Evolutionary conservation across 352 stramenopile genomes (phyloP).

Genomic region (Ochromonadaceae sp.): DNA sequence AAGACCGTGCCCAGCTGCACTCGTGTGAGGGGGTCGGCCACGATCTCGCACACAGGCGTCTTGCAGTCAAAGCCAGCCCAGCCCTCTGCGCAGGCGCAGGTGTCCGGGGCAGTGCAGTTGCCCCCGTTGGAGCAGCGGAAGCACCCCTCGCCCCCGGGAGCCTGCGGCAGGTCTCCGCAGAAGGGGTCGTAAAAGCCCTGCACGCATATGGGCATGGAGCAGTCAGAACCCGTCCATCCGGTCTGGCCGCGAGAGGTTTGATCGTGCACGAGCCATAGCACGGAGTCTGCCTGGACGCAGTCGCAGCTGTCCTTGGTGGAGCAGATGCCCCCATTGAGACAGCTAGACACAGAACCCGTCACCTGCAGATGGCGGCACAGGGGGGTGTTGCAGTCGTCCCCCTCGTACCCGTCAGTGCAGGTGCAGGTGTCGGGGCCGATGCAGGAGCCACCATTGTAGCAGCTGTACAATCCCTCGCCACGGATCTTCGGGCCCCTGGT

Average conservation of each 20-base stretch:
- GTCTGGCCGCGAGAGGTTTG: slow-evolving; percentile 49
- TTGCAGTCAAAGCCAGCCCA: slow-evolving; percentile 86
- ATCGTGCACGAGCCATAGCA: slow-evolving; percentile 52
- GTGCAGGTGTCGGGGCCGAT: slow-evolving; percentile 71
- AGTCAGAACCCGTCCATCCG: slow-evolving; percentile 77
- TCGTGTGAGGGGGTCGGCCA: slow-evolving; percentile 42
- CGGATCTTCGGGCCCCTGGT: slow-evolving; percentile 34
- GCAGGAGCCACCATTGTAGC: slow-evolving; percentile 78
- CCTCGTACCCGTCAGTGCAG: slow-evolving; percentile 69
- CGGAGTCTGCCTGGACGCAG: slow-evolving; percentile 67
- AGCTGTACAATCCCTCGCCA: slow-evolving; percentile 83
- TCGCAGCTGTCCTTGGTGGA: slow-evolving; percentile 70
- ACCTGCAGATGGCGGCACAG: slow-evolving; percentile 59
- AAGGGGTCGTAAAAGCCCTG: slow-evolving; percentile 81
- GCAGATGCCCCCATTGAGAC: slow-evolving; percentile 78
- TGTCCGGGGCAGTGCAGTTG: slow-evolving; percentile 64
- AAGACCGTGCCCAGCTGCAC: slow-evolving; percentile 80
- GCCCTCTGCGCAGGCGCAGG: slow-evolving; percentile 68
- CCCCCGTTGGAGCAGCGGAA: slow-evolving; percentile 83
- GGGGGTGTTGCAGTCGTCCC: slow-evolving; percentile 81
- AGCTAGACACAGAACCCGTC: slow-evolving; percentile 34
- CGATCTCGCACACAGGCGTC: slow-evolving; percentile 64
- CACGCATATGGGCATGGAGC: slow-evolving; percentile 79
- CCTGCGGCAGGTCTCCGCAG: slow-evolving; percentile 44
- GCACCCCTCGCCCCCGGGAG: slow-evolving; percentile 51